A percentile compares a stretch with the other conserved stretches of the same genome.
phyloP scores from a whole-genome alignment of 164 flowering plant genomes.

The Sedum album region DNA sequence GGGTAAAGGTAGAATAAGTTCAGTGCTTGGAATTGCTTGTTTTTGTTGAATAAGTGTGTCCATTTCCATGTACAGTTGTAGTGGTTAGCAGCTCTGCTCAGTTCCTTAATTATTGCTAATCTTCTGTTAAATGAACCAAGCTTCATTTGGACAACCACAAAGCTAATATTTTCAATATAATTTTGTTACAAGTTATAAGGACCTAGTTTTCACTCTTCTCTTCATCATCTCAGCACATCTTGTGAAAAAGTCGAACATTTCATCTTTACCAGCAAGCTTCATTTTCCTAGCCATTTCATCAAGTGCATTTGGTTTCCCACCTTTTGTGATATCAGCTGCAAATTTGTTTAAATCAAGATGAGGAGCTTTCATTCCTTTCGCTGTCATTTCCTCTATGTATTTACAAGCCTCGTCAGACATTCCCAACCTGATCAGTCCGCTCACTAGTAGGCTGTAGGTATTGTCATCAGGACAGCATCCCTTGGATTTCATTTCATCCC shows the following conservation, averaged over 20 bases:
- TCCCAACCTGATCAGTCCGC: slow-evolving; percentile 68
- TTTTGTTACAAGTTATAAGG: background rate
- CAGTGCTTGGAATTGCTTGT: background rate
- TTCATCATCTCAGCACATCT: slow-evolving; percentile 62
- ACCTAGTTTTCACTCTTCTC: slow-evolving; percentile 37
- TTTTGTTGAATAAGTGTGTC: background rate
- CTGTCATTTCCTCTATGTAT: slow-evolving; percentile 75
- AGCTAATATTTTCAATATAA: no score
- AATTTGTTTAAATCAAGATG: slow-evolving; percentile 70
- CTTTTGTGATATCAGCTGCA: slow-evolving; percentile 59
- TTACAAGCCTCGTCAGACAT: slow-evolving; percentile 69
- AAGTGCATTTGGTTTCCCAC: slow-evolving; percentile 56
- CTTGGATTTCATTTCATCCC: slow-evolving; percentile 74
- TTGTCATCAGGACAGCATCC: slow-evolving; percentile 93
- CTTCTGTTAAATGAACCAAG: no score
- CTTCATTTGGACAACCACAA: no score
- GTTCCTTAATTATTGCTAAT: no score
- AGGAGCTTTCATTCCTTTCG: slow-evolving; percentile 88
- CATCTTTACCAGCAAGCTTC: slow-evolving; percentile 63
- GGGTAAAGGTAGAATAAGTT: slow-evolving; percentile 31
- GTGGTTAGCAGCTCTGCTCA: no score
- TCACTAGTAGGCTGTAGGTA: slow-evolving; percentile 62
- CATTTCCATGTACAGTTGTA: no score
- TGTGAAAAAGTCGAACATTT: slow-evolving; percentile 47
- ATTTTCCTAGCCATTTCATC: slow-evolving; percentile 65